Percentiles rank a stretch among this genome's conserved stretches.
These are phyloP conservation scores for Microdochium paspali DNA, from an alignment of 2,329 filamentous ascomycete genomes.

Conservation along the genomic window DNA sequence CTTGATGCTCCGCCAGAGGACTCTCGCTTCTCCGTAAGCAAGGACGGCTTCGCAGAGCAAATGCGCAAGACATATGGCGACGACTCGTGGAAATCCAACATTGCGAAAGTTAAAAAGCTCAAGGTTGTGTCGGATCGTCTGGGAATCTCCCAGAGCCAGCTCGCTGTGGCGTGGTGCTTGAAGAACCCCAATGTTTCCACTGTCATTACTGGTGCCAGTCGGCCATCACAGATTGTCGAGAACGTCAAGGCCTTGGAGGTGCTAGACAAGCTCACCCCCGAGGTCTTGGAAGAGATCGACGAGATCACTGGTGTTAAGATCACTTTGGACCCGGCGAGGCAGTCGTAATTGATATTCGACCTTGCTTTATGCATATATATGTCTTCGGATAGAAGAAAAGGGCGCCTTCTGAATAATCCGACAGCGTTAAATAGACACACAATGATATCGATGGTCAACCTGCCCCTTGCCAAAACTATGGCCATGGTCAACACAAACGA, in stretches of 20 bases:
- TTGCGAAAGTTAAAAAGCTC: conserved; percentile 33
- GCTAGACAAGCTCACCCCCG: conserved; percentile 36
- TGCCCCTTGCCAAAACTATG: too few relatives aligned
- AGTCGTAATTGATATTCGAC: too few relatives aligned
- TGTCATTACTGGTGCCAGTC: conserved; percentile 43
- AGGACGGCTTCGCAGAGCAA: conserved; percentile 50
- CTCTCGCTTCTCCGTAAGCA: conserved; percentile 50
- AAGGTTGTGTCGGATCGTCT: conserved; percentile 47
- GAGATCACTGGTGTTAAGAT: conserved; percentile 18
- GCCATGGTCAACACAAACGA: too few relatives aligned
- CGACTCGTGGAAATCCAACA: conserved; percentile 43
- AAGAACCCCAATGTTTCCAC: conserved; percentile 44
- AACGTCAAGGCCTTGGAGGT: conserved; percentile 37
- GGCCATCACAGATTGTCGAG: conserved; percentile 40
- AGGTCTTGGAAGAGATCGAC: conserved; percentile 41
- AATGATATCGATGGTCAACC: too few relatives aligned
- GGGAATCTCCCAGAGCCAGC: conserved; percentile 38
- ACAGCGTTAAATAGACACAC: too few relatives aligned
- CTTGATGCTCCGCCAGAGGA: conserved; percentile 22
- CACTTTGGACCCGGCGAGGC: conserved; percentile 14
- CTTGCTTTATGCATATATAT: too few relatives aligned
- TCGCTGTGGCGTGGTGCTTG: conserved; percentile 43
- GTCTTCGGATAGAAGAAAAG: too few relatives aligned
- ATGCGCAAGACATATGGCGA: conserved; percentile 51
- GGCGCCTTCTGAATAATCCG: too few relatives aligned